These are phyloP conservation scores for Alectoria sarmentosa DNA, from an alignment of 495 filamentous ascomycete genomes.

Conservation along the genomic window DNA sequence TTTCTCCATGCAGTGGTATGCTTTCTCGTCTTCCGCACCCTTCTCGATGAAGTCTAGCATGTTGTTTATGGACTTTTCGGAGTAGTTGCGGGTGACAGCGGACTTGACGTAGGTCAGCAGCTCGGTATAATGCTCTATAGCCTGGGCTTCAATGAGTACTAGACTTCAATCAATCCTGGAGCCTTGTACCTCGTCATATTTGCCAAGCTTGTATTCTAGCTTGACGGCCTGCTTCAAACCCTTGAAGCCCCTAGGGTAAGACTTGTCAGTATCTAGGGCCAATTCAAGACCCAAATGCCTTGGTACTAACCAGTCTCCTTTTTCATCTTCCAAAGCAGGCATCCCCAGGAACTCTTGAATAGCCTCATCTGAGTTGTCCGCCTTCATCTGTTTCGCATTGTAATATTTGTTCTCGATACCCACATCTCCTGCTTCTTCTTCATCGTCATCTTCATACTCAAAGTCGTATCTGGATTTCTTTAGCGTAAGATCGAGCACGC, in stretches of 20 bases:
- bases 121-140: slow-evolving; percentile 89
- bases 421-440: slow-evolving; percentile 79
- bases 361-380: slow-evolving; percentile 75
- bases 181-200: slow-evolving; percentile 66
- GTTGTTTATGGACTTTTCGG: slow-evolving; percentile 98
- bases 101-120: slow-evolving; percentile 96
- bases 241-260: slow-evolving; percentile 73
- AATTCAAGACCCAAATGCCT: background rate
- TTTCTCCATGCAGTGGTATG: slow-evolving; percentile 82
- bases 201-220: slow-evolving; percentile 80
- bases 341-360: slow-evolving; percentile 87
- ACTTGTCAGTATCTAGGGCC: slow-evolving; percentile 23
- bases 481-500: slow-evolving; percentile 9
- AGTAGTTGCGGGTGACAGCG: slow-evolving; percentile 95
- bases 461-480: slow-evolving; percentile 70
- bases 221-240: slow-evolving; percentile 97
- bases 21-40: slow-evolving; percentile 69
- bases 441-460: slow-evolving; percentile 90
- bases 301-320: slow-evolving; percentile 72
- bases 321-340: slow-evolving; percentile 75
- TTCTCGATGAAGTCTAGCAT: slow-evolving; percentile 99
- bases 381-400: slow-evolving; percentile 97
- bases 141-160: slow-evolving; percentile 45
- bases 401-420: slow-evolving; percentile 99
- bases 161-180: background rate